Evolutionary conservation across 2,329 filamentous ascomycete genomes (phyloP).

Genomic region (Cladobotryum mycophilum): DNA sequence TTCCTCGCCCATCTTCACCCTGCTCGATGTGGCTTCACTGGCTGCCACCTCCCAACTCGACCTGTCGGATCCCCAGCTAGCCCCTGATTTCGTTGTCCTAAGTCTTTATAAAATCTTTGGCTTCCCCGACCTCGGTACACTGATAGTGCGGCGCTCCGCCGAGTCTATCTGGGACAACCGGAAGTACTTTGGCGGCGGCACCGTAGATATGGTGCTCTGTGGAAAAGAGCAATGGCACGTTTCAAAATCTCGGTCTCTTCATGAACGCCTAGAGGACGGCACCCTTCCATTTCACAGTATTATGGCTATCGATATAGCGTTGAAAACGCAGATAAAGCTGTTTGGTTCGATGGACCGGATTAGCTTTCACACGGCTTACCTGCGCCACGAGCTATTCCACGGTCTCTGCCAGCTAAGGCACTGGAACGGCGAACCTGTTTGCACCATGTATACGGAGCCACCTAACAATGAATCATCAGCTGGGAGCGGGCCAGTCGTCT

Average conservation of each 20-base stretch:
- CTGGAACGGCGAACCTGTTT: constrained; percentile 59
- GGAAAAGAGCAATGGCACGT: constrained; percentile 78
- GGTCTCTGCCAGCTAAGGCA: constrained; percentile 59
- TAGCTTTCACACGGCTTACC: constrained; percentile 61
- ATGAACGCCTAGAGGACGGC: constrained; percentile 83
- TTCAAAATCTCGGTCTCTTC: constrained; percentile 62
- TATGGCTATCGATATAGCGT: constrained; percentile 68
- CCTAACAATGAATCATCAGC: constrained; percentile 20
- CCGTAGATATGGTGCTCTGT: constrained; percentile 81
- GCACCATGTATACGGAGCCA: constrained; percentile 53
- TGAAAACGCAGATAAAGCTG: constrained; percentile 61
- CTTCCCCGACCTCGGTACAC: constrained; percentile 81
- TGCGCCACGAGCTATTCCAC: constrained; percentile 54
- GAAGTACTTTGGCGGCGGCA: constrained; percentile 88
- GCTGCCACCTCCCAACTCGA: constrained; percentile 72
- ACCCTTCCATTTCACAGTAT: constrained; percentile 89
- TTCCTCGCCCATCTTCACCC: constrained; percentile 47
- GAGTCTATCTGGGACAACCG: constrained; percentile 57
- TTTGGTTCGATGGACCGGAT: constrained; percentile 67
- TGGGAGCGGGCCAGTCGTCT: constrained; percentile 65
- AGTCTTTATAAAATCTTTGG: constrained; percentile 99
- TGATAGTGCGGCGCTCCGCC: constrained; percentile 72
- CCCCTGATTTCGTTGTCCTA: constrained; percentile 79
- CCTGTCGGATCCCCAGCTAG: constrained; percentile 51
- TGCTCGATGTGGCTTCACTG: constrained; percentile 79